These are phyloP conservation scores for Agaricus bisporus DNA, from an alignment of 768 basidiomycete genomes.

Conservation along the genomic window DNA sequence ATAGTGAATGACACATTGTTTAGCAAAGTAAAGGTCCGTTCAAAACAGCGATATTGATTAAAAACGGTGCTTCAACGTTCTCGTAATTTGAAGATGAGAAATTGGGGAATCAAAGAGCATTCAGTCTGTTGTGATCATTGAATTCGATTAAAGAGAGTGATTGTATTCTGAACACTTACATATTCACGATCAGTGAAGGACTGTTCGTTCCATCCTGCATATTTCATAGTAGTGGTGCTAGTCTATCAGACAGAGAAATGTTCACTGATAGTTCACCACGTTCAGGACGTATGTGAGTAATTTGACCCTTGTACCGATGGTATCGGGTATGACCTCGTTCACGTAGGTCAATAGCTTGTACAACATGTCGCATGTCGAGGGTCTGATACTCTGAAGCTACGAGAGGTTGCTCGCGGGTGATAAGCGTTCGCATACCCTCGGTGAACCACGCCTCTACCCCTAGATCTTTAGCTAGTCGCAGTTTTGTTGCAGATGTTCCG, in stretches of 20 bases:
- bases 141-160: too few relatives aligned
- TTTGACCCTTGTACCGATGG: not conserved
- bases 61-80: too few relatives aligned
- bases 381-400: not conserved
- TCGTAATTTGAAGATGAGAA: too few relatives aligned
- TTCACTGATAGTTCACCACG: not conserved
- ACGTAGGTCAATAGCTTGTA: slow-evolving; percentile 7
- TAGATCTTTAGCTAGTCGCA: slow-evolving; percentile 4
- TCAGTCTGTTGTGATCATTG: too few relatives aligned
- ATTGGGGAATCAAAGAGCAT: too few relatives aligned
- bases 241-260: not conserved
- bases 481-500: not conserved
- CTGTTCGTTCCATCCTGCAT: too few relatives aligned
- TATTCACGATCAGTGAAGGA: too few relatives aligned
- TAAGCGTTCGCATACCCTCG: not conserved
- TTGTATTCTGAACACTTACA: too few relatives aligned
- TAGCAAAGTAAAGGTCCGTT: too few relatives aligned
- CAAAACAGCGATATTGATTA: too few relatives aligned
- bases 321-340: slow-evolving; percentile 3
- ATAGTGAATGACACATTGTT: too few relatives aligned
- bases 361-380: not conserved
- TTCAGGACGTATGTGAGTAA: not conserved
- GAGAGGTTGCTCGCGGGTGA: not conserved
- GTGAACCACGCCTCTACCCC: slow-evolving; percentile 5
- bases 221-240: not conserved